Percentiles rank a stretch among this genome's conserved stretches.
These are phyloP conservation scores for Yamadazyma paraphyllophila DNA, from an alignment of 805 yeast species.

Conservation along the genomic window DNA sequence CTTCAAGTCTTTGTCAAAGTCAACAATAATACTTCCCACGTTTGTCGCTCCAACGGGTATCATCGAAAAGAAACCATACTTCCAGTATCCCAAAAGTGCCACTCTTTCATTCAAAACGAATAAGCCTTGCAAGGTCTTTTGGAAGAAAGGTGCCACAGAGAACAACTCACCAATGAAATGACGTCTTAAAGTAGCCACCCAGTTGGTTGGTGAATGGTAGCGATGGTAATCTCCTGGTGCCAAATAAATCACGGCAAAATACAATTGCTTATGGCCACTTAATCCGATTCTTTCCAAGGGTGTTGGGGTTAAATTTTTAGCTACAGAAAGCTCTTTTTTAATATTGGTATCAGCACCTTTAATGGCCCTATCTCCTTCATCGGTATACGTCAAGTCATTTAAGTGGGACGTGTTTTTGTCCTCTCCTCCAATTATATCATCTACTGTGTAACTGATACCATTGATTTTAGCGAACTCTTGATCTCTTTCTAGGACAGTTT, in stretches of 20 bases:
- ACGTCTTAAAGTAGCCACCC: constrained; percentile 93
- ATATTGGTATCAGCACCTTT: constrained; percentile 26
- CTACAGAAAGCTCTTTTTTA: constrained; percentile 37
- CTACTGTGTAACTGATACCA: constrained; percentile 69
- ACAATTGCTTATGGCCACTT: constrained; percentile 55
- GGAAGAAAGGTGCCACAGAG: constrained; percentile 96
- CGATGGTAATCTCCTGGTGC: constrained; percentile 99
- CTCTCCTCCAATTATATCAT: constrained; percentile 66
- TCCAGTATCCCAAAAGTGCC: constrained; percentile 93
- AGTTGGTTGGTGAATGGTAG: constrained; percentile 91
- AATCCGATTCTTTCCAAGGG: constrained; percentile 28
- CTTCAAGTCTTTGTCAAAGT: constrained; percentile 84
- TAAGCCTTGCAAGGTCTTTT: constrained; percentile 77
- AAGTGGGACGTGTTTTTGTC: constrained; percentile 36
- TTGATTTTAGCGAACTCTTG: constrained; percentile 75
- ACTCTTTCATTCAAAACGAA: constrained; percentile 94
- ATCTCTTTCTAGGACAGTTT: constrained; percentile 49
- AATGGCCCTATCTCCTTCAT: constrained; percentile 67
- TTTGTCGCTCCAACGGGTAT: constrained; percentile 99
- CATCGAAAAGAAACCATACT: constrained; percentile 95
- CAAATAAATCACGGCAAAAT: constrained; percentile 85
- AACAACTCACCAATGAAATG: constrained; percentile 95
- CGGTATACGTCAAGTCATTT: constrained; percentile 49
- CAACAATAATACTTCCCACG: constrained; percentile 90
- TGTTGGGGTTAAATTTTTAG: constrained; percentile 39